Base-by-base conservation (phyloP, 164 flowering plant species). In the Vitis rupestris region DNA sequence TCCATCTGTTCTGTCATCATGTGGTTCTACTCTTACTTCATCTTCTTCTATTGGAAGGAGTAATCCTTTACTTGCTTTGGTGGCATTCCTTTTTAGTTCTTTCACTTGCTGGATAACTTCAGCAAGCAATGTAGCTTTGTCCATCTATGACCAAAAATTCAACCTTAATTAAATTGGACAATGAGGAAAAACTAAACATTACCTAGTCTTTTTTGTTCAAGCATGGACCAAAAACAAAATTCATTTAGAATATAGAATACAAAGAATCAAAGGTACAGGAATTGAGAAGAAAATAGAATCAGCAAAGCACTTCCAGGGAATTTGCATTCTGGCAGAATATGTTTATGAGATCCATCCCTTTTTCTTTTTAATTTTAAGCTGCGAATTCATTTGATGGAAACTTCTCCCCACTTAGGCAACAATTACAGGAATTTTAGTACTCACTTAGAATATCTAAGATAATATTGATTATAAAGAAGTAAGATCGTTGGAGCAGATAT, bases 11-110 rank as follows among this genome's bases (percentile, higher is more conserved):
- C 13, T 50, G 7, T 44, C 11, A 19, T 17, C 67, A 53, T 3
- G 57, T 8, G 65, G 51, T n/a, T 55, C 61, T 19, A 67, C 44
- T 11, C n/a, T 58, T 10, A 67, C 63, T 58, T 67, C 70, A 37
- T 67, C 70, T 19, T 49, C 55, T 31, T 67, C 70, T 47, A 31
- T 19, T 13, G 70, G 70, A 12, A 67, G 13, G 54, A 52, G n/a
- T n/a, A 53, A 10, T 19, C 58, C 53, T 47, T 58, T 13, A 54
- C 54, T 58, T 4, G 63, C 53, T 47, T 58, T 55, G 9, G 60
- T 67, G 31, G 70, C 70, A 13, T 44, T 30, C 27, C 14, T 57
- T 62, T 67, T 58, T 23, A 67, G 63, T 4, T 58, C 70, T 30
- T 67, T 67, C 16, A 67, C 70, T 12, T 59, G 59, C 8, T 13